Evolutionary conservation across 2,329 filamentous ascomycete genomes (phyloP).

Genomic region (Fusarium mangiferae): DNA sequence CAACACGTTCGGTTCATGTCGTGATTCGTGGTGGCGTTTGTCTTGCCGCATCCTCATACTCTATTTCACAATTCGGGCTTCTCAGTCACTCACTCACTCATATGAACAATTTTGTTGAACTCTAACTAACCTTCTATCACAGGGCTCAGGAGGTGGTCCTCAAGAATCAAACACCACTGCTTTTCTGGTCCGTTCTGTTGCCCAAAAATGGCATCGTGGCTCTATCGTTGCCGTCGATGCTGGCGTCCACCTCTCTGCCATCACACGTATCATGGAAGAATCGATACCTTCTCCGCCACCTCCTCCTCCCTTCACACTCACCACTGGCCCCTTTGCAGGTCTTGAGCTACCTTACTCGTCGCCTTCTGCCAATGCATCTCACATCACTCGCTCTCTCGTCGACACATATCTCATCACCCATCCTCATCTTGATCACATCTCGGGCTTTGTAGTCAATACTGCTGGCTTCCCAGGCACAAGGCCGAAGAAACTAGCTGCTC

Average conservation of each 20-base stretch:
- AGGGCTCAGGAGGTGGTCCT: conserved; percentile 92
- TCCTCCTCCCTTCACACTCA: conserved; percentile 62
- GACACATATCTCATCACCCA: conserved; percentile 94
- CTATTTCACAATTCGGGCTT: background rate
- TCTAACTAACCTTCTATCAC: conserved; percentile 28
- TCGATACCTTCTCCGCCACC: conserved; percentile 53
- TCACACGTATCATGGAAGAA: conserved; percentile 80
- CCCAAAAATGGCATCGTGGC: conserved; percentile 81
- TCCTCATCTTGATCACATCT: conserved; percentile 95
- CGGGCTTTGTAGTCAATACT: conserved; percentile 92
- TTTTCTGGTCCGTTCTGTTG: conserved; percentile 84
- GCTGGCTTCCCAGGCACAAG: conserved; percentile 82
- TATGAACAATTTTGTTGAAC: background rate
- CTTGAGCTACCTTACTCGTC: conserved; percentile 74
- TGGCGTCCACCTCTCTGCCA: conserved; percentile 87
- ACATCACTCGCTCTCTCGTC: conserved; percentile 82
- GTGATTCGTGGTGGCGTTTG: conserved; percentile 18
- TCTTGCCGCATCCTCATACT: background rate
- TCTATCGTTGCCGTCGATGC: conserved; percentile 94
- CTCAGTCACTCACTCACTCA: background rate
- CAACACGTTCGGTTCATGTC: conserved; percentile 4
- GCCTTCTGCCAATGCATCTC: conserved; percentile 79
- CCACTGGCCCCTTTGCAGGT: conserved; percentile 81
- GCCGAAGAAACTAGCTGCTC: conserved; percentile 85
- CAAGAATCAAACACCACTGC: conserved; percentile 90